Conservation (phyloP, 1,284 basidiomycete species). For the Vanrija sp. region DNA sequence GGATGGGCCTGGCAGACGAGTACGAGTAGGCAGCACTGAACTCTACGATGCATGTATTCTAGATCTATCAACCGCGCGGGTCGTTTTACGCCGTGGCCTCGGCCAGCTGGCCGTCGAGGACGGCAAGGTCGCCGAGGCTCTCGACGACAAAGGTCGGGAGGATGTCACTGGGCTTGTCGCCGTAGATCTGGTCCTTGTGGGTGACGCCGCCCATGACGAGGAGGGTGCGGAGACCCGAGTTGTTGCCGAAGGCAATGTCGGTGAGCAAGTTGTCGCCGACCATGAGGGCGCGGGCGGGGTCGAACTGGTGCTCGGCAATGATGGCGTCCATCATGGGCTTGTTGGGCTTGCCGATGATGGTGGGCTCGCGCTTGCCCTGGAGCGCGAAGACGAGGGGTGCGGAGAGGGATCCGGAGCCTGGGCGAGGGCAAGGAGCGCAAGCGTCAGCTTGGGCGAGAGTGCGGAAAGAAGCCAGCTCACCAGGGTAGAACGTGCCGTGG, state of each 20-base stretch:
- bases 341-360: constrained; percentile 86
- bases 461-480: constrained; percentile 44
- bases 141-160: constrained; percentile 76
- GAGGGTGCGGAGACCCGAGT: constrained; percentile 77
- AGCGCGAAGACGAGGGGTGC: constrained; percentile 75
- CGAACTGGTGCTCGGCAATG: constrained; percentile 86
- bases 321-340: constrained; percentile 92
- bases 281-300: constrained; percentile 83
- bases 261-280: constrained; percentile 92
- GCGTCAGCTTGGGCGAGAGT: not conserved
- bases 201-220: constrained; percentile 94
- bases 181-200: constrained; percentile 63
- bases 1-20: constrained; percentile 19
- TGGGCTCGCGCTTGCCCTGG: constrained; percentile 59
- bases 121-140: constrained; percentile 68
- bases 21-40: constrained; percentile 5
- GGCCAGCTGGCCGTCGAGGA: constrained; percentile 20
- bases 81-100: too few relatives aligned
- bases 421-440: not conserved
- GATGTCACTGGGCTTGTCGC: constrained; percentile 64
- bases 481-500: constrained; percentile 69
- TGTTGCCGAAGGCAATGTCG: constrained; percentile 78
- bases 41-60: not conserved
- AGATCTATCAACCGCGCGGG: not conserved
- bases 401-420: constrained; percentile 69